Base-by-base conservation (phyloP, 768 basidiomycete genomes). In the Tylopilus vinaceipallidus region DNA sequence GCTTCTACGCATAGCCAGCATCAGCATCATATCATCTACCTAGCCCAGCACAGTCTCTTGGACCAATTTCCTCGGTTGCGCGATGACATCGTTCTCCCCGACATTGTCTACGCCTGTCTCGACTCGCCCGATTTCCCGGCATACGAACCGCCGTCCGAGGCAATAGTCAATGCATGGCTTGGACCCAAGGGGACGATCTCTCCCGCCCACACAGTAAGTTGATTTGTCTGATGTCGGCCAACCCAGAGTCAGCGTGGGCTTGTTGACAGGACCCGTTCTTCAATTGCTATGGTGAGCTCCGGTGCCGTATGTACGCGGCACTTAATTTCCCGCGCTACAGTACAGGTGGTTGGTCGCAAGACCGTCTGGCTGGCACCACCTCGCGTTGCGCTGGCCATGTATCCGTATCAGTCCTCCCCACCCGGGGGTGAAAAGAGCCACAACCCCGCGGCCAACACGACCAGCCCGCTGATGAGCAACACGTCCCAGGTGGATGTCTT, bases 321-420 rank as follows among this genome's bases (percentile, higher is more conserved):
- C 45, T 45, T 35, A 40, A 51, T 47, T 26, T 53, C 46, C 43
- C 39, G 52, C 44, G 41, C 22, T 45, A 11, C 42, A 94, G 93
- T 86, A 0, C 97, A 98, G 73, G 78, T 97, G 6, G 84, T 90
- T 13, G 95, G 97, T 23, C 69, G 74, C 24, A 98, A 98, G 71
- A 88, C 84, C 6, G 80, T 98, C 20, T 98, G 95, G 93, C 73
- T 98, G 45, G 91, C 94, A 1, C 88, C 91, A 6, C 89, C 93
- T 8, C 58, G 66, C 3, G 61, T 71, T 26, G 71, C 76, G 17
- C 26, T 72, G 2, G 74, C 64, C 39, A 86, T 98, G 89, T 79
- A 84, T 60, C 74, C 83, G 2, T 79, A 71, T 55, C 60, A 69
- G 3, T 51, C 64, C n/a, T 45, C 56, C 24, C 27, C 58, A 20